A percentile compares a stretch with the other conserved stretches of the same genome.
These are phyloP conservation scores for Mucor plumbeus DNA, from an alignment of 371 early-diverging fungal species.

Conservation along the genomic window DNA sequence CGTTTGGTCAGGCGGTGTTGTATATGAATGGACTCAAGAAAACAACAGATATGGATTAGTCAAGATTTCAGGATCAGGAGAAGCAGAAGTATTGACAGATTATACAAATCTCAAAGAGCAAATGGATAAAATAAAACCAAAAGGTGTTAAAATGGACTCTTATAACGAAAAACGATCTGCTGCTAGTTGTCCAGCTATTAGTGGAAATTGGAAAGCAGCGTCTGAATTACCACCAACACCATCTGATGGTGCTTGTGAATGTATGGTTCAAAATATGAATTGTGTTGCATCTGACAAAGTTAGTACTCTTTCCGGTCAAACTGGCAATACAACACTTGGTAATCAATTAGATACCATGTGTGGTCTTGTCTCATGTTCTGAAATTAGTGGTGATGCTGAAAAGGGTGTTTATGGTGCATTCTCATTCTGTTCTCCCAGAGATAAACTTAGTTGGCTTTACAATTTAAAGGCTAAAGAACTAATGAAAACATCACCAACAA, in stretches of 20 bases:
- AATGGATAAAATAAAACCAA: constrained; percentile 46
- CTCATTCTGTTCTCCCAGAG: constrained; percentile 56
- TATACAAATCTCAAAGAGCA: constrained; percentile 52
- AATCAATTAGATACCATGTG: constrained; percentile 57
- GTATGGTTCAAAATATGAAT: constrained; percentile 68
- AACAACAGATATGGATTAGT: constrained; percentile 82
- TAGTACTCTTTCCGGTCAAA: constrained; percentile 6
- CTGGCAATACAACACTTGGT: constrained; percentile 30
- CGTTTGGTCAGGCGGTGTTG: constrained; percentile 78
- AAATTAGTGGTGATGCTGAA: constrained; percentile 58
- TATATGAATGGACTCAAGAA: constrained; percentile 84
- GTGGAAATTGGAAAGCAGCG: constrained; percentile 64
- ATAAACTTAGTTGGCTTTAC: constrained; percentile 59
- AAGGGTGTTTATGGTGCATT: constrained; percentile 61
- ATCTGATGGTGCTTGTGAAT: constrained; percentile 66
- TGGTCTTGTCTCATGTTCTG: constrained; percentile 57
- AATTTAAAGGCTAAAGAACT: constrained; percentile 34
- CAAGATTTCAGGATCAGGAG: constrained; percentile 45
- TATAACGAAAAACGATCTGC: constrained; percentile 38
- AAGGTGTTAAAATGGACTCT: constrained; percentile 55
- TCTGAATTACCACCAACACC: constrained; percentile 72
- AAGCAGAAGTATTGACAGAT: constrained; percentile 50
- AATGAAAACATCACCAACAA: constrained; percentile 19
- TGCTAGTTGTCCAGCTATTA: constrained; percentile 60
- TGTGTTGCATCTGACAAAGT: constrained; percentile 63